Evolutionary conservation across 352 stramenopile genomes (phyloP).

Genomic region (Phytophthora aleatoria): DNA sequence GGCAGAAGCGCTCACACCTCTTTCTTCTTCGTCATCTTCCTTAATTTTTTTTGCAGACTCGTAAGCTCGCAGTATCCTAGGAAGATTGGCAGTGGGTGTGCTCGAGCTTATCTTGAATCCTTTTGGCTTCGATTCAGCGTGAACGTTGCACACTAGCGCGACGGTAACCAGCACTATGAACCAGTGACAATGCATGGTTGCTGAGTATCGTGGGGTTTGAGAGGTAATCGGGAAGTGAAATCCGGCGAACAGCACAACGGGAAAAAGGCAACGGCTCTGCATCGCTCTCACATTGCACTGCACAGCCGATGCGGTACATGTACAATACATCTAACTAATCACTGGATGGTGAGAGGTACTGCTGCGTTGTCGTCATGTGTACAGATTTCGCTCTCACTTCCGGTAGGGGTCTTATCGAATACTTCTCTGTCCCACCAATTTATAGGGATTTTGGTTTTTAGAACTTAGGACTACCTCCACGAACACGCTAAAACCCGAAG

Average conservation of each 20-base stretch:
- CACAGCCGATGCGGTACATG: not conserved
- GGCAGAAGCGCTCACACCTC: not conserved
- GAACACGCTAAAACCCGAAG: too few relatives aligned
- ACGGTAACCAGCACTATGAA: not conserved
- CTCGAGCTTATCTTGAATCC: not conserved
- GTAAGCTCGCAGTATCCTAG: not conserved
- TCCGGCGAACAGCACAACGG: not conserved
- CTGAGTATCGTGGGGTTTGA: not conserved
- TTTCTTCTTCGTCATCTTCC: constrained; percentile 6
- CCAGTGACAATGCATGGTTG: not conserved
- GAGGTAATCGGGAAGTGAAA: not conserved
- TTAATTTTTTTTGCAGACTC: not conserved
- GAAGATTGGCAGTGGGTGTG: not conserved
- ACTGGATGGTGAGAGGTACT: not conserved
- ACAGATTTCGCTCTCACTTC: too few relatives aligned
- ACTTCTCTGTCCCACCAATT: too few relatives aligned
- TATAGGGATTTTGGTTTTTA: too few relatives aligned
- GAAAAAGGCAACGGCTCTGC: not conserved
- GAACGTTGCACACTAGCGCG: not conserved
- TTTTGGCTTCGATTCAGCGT: not conserved
- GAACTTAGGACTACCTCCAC: too few relatives aligned
- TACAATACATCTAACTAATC: not conserved
- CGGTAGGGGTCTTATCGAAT: too few relatives aligned
- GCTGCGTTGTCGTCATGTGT: too few relatives aligned
- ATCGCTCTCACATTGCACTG: not conserved